Base-by-base conservation (phyloP, 352 stramenopile species). In the Globisporangium cylindrosporum region DNA sequence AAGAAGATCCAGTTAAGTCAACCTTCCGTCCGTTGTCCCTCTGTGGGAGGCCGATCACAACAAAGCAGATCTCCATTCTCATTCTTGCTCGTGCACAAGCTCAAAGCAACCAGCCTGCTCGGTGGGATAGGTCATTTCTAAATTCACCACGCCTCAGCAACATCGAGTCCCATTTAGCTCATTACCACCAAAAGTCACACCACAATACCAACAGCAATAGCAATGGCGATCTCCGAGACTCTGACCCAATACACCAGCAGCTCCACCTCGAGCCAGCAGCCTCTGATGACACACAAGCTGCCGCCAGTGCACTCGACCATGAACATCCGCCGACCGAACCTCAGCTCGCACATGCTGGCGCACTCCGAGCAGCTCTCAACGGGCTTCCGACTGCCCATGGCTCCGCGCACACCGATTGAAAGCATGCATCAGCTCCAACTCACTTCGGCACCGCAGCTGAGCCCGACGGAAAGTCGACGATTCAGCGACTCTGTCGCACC, bases 141-240 rank as follows among this genome's bases (percentile, higher is more conserved):
- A 59, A 59, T 59, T 59, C 53, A 38, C 53, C 53, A 59, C 3
- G 53, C 53, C 3, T 41, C 51, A 57, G 49, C 49, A 18, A 24
- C 8, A 12, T 18, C 49, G 22, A 55, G 49, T 55, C n/a, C 29
- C 51, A 27, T 15, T 36, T 34, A 57, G 29, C 10, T 18, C 25
- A 12, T 38, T 18, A 56, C 25, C 59, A 29, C 10, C 36, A 15
- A 9, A 12, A 41, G 9, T 15, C 36, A 15, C 36, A 41, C 36
- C 1, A 10, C 36, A 41, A 14, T 3, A 55, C 4, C 34, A 61
- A 46, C 27, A 61, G 22, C 27, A 10, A 10, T 49, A 59, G 22
- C 25, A 22, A 67, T 67, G 61, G 61, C 48, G 48, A 48, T 67
- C 43, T 14, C 46, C 49, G 48, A 67, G n/a, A 60, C 49, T n/a